Conservation (phyloP, 23 red algal genomes). For the Gracilaria domingensis region DNA sequence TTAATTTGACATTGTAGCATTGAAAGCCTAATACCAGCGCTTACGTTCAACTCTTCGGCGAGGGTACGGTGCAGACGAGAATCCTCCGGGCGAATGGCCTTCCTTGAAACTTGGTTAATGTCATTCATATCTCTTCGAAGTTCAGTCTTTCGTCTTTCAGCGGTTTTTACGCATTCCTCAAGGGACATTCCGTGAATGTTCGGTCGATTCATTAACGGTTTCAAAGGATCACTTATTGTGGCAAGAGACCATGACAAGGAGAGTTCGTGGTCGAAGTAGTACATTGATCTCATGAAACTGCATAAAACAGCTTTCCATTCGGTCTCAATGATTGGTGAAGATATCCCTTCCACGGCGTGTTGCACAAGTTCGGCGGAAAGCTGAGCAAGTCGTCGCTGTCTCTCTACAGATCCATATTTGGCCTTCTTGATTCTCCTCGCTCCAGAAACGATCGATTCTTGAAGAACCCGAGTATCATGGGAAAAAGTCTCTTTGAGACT, state of each 20-base stretch:
- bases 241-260: slow-evolving; percentile 4
- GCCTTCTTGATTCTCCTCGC: slow-evolving; percentile 17
- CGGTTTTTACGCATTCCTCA: not conserved
- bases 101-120: slow-evolving; percentile 8
- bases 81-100: not conserved
- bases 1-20: not conserved
- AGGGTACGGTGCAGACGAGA: slow-evolving; percentile 6
- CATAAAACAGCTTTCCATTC: not conserved
- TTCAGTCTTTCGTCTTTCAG: not conserved
- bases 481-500: not conserved
- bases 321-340: not conserved
- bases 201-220: slow-evolving; percentile 13
- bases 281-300: not conserved
- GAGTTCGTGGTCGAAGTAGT: slow-evolving; percentile 3
- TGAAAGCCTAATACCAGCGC: not conserved
- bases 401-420: not conserved
- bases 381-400: not conserved
- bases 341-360: not conserved
- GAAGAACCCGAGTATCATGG: not conserved
- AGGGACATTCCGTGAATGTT: slow-evolving; percentile 20
- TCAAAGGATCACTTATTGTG: slow-evolving; percentile 11
- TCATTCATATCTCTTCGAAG: slow-evolving; percentile 6
- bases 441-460: slow-evolving; percentile 10
- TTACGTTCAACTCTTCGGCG: not conserved
- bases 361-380: slow-evolving; percentile 5